A percentile compares a stretch with the other conserved stretches of the same genome.
These are phyloP conservation scores for Coprinopsis cinerea DNA, from an alignment of 768 basidiomycete species.

Conservation along the genomic window DNA sequence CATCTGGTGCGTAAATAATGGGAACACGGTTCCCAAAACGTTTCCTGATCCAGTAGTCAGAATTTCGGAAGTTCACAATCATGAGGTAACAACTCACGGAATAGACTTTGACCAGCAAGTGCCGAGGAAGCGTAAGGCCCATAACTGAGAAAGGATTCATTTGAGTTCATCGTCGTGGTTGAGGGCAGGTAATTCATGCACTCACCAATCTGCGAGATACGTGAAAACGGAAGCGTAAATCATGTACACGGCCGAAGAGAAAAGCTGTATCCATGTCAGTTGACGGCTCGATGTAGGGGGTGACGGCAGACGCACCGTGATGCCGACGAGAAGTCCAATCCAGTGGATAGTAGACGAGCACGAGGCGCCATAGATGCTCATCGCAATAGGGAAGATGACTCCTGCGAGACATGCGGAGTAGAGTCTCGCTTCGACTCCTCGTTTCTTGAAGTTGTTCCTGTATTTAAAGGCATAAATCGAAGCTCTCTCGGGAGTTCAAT, in stretches of 20 bases:
- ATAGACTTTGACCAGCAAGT: constrained; percentile 59
- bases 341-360: constrained; percentile 50
- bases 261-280: constrained; percentile 27
- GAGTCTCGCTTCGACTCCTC: constrained; percentile 55
- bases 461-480: not conserved
- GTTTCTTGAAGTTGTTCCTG: constrained; percentile 28
- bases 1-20: constrained; percentile 59
- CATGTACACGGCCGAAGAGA: constrained; percentile 44
- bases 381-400: constrained; percentile 48
- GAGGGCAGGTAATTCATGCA: not conserved
- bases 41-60: constrained; percentile 32
- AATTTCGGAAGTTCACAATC: not conserved
- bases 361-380: constrained; percentile 73
- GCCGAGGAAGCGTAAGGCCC: constrained; percentile 64
- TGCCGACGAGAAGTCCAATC: constrained; percentile 54
- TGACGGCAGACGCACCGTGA: constrained; percentile 26
- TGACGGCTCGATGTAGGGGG: not conserved
- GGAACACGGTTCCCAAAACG: constrained; percentile 45
- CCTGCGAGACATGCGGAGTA: constrained; percentile 51
- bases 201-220: constrained; percentile 61
- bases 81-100: constrained; percentile 30
- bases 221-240: constrained; percentile 56
- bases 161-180: not conserved
- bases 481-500: not conserved
- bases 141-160: constrained; percentile 27